Evolutionary conservation across 805 yeast species (phyloP).

Genomic region (Candida orba): DNA sequence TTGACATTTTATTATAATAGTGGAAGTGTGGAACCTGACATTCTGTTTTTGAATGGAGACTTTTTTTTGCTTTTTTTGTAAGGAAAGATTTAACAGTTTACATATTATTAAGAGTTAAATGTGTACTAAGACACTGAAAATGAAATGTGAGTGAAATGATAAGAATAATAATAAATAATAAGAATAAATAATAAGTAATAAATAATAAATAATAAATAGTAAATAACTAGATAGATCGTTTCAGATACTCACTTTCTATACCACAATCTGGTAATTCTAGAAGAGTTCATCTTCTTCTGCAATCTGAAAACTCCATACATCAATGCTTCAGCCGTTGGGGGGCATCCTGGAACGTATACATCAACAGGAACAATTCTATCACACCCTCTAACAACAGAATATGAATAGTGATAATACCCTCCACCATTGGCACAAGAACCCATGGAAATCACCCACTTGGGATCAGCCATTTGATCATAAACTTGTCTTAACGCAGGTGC

Average conservation of each 20-base stretch:
- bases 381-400: slow-evolving; percentile 84
- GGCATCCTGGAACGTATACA: slow-evolving; percentile 89
- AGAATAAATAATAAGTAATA: background rate
- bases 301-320: slow-evolving; percentile 86
- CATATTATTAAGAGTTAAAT: no score
- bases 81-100: no score
- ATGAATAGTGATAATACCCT: slow-evolving; percentile 85
- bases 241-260: slow-evolving; percentile 50
- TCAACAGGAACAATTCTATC: slow-evolving; percentile 86
- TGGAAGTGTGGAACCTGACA: no score
- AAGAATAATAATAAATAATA: no score
- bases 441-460: slow-evolving; percentile 92
- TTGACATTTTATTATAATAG: no score
- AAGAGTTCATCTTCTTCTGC: slow-evolving; percentile 83
- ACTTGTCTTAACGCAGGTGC: slow-evolving; percentile 91
- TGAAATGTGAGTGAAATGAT: no score
- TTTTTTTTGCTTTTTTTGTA: no score
- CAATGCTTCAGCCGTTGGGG: slow-evolving; percentile 86
- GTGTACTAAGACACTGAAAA: no score
- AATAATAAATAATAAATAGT: background rate
- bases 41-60: no score
- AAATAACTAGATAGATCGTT: slow-evolving; percentile 1
- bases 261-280: slow-evolving; percentile 80
- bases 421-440: slow-evolving; percentile 95
- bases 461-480: slow-evolving; percentile 91